Conservation (phyloP, 352 stramenopile species). For the Globisporangium apiculatum region DNA sequence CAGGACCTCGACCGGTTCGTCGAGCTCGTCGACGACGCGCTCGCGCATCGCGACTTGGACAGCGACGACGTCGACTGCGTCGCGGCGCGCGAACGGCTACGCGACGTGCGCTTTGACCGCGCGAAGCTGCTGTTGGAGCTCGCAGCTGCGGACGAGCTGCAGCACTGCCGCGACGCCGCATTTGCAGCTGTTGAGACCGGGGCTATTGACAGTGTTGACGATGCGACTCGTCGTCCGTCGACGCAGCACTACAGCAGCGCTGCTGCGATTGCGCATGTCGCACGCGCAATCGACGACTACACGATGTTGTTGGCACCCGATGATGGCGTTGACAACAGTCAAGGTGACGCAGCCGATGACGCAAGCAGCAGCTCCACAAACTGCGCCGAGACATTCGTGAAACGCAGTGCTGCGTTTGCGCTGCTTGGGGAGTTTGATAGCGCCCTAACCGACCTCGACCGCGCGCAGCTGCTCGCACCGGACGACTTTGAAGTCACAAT, state of each 20-base stretch:
- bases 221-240: too few species aligned
- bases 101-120: conserved; percentile 56
- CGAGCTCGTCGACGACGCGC: conserved; percentile 58
- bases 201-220: too few species aligned
- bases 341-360: not conserved
- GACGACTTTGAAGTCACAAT: conserved; percentile 60
- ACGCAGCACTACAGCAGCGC: conserved; percentile 15
- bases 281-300: conserved; percentile 60
- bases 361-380: too few species aligned
- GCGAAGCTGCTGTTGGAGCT: conserved; percentile 48
- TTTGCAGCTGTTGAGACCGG: too few species aligned
- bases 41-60: conserved; percentile 17
- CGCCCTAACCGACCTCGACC: conserved; percentile 45
- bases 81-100: conserved; percentile 18
- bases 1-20: conserved; percentile 60
- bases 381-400: conserved; percentile 24
- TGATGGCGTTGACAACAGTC: conserved; percentile 22
- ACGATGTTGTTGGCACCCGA: conserved; percentile 31
- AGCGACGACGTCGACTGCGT: not conserved
- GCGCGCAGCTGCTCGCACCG: conserved; percentile 32
- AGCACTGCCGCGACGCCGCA: conserved; percentile 7
- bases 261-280: conserved; percentile 27
- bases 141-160: conserved; percentile 38
- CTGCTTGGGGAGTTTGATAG: conserved; percentile 44
- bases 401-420: conserved; percentile 39